Conservation (phyloP, 306 rosid genomes). For the Crotalaria pallida region DNA sequence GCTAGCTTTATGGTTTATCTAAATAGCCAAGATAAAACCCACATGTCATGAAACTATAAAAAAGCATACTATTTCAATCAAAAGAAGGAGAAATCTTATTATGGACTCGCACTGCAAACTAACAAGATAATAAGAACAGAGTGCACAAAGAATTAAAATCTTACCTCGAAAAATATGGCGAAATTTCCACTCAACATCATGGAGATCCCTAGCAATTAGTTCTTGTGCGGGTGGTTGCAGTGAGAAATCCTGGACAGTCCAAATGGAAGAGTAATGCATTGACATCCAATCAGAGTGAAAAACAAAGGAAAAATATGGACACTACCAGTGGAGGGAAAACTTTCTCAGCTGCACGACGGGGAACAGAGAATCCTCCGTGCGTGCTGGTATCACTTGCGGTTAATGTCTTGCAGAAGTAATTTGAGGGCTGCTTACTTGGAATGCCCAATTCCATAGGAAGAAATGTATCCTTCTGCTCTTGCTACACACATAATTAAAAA, state of each 20-base stretch:
- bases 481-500: constrained; percentile 31
- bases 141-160: neutral
- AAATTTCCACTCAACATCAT: constrained; percentile 87
- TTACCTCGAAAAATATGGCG: constrained; percentile 78
- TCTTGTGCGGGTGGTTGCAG: constrained; percentile 88
- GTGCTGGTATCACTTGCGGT: constrained; percentile 91
- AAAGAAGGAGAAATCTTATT: neutral
- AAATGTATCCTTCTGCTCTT: constrained; percentile 82
- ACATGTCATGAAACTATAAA: neutral
- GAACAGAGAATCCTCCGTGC: constrained; percentile 91
- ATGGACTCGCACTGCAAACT: neutral
- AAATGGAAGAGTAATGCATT: constrained; percentile 24
- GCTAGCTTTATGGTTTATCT: neutral
- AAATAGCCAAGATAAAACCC: neutral
- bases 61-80: neutral
- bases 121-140: neutral
- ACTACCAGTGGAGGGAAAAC: constrained; percentile 80
- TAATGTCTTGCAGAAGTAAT: constrained; percentile 86
- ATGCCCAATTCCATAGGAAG: constrained; percentile 83
- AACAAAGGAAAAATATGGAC: constrained; percentile 4
- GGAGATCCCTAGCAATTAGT: constrained; percentile 84
- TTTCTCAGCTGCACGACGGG: constrained; percentile 94
- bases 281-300: constrained; percentile 14
- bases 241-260: constrained; percentile 59
- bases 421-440: constrained; percentile 81